phyloP scores from a whole-genome alignment of 129 eudicot species.

The Centella asiatica region DNA sequence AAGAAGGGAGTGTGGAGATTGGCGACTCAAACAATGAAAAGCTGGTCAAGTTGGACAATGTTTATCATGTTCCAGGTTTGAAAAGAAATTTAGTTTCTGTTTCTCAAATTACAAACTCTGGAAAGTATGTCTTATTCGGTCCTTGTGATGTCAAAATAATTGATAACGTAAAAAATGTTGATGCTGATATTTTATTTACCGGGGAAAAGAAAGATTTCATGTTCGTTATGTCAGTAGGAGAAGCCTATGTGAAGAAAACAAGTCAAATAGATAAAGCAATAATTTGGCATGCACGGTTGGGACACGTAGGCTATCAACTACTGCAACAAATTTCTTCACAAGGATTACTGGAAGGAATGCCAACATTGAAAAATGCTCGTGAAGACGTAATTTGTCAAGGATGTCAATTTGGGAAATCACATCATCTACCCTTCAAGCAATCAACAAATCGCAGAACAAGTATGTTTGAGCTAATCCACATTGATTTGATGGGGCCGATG shows the following conservation, averaged over 20 bases:
- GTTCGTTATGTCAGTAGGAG: not conserved
- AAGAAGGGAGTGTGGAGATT: not conserved
- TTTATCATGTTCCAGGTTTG: not conserved
- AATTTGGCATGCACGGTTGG: not conserved
- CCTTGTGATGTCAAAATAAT: too few species aligned
- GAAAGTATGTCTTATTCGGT: not conserved
- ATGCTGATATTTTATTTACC: not conserved
- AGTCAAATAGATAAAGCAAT: not conserved
- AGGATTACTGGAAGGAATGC: not conserved
- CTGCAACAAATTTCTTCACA: not conserved
- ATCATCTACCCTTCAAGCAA: not conserved
- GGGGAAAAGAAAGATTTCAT: not conserved
- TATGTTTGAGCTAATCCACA: not conserved
- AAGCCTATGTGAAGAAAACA: not conserved
- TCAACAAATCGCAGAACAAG: not conserved
- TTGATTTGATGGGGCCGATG: not conserved
- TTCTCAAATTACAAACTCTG: not conserved
- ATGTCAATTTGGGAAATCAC: not conserved
- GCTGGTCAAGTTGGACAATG: not conserved
- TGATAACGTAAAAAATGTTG: not conserved
- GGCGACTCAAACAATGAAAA: not conserved
- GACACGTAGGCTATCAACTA: not conserved
- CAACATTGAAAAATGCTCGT: not conserved
- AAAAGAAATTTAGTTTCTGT: too few species aligned
- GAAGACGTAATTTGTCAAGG: not conserved